Base-by-base conservation (phyloP, 768 basidiomycete species). In the Baorangia bicolor region DNA sequence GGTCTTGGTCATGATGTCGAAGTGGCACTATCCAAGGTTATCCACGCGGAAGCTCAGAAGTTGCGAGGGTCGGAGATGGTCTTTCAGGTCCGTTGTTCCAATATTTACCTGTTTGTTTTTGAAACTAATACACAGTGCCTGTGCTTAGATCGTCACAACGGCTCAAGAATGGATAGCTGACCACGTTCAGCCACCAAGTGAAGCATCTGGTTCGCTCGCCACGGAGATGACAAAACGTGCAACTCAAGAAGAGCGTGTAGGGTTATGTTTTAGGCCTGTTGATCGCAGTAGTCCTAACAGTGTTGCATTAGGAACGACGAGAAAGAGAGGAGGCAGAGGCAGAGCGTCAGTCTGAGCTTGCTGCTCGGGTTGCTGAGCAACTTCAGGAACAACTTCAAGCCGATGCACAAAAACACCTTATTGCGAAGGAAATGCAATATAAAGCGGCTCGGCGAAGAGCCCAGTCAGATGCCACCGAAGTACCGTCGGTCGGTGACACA, bases 201-300 rank as follows among this genome's bases (percentile, higher is more conserved):
- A 90, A 68, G 79, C 77, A 9, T 74, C 77, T 13, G 87, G 86
- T 16, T 93, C 92, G 0, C 78, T 94, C 5, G 91, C 91, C 12
- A 76, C 82, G 5, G 81, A 92, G 68, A 92, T 93, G 92, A 86
- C 77, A 43, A 81, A 79, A 58, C 81, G 92, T 30, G 89, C 89
- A 0, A 72, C 76, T 58, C 86, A 89, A 47, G 84, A 87, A 68
- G 85, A 90, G 63, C 76, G 75, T 62, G 90, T 87, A 48, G 49
- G 79, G 67, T 34, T 46, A 34, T 38, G 5, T 48, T 55, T 33
- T 16, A 34, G 27, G 23, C 14, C 23, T 39, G 18, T 16, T 13
- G 23, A 53, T 34, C 37, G 40, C 11, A 25, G 27, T 21, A 9
- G 2, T n/a, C 33, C 13, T 44, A 13, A 67, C 34, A 9, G 46